Evolutionary conservation across 306 rosid genomes (phyloP).

Genomic region (Alnus rubra): DNA sequence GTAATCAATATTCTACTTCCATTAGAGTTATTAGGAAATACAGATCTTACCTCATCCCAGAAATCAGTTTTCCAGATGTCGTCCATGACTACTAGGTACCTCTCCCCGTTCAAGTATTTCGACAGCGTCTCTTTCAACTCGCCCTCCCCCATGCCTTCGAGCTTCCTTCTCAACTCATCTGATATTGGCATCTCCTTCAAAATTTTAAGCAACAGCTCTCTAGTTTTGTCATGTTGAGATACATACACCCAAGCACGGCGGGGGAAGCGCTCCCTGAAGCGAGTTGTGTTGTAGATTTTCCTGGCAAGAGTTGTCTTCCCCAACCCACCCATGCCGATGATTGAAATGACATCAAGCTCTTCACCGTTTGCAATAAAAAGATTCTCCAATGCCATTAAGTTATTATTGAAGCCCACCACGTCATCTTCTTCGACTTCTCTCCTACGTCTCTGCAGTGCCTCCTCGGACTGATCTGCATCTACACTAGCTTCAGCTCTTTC

Average conservation of each 20-base stretch:
- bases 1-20: conserved; percentile 8
- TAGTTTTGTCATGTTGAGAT: background rate
- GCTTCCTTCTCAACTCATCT: background rate
- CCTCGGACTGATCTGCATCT: background rate
- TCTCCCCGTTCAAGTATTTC: background rate
- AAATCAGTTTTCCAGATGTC: background rate
- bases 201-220: background rate
- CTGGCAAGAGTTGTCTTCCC: conserved; percentile 26
- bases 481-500: background rate
- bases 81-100: background rate
- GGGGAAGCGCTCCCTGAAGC: background rate
- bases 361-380: background rate
- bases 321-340: conserved; percentile 27
- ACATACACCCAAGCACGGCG: conserved; percentile 16
- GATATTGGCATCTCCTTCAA: background rate
- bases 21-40: background rate
- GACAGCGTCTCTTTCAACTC: background rate
- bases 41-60: background rate
- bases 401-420: background rate
- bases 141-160: background rate
- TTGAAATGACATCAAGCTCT: background rate
- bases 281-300: too few species aligned
- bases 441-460: background rate
- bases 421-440: background rate
- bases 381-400: background rate